Evolutionary conservation across 768 basidiomycete genomes (phyloP), one percentile per base, ranked within the genome.

Genomic region (Termitomyces titanicus): DNA sequence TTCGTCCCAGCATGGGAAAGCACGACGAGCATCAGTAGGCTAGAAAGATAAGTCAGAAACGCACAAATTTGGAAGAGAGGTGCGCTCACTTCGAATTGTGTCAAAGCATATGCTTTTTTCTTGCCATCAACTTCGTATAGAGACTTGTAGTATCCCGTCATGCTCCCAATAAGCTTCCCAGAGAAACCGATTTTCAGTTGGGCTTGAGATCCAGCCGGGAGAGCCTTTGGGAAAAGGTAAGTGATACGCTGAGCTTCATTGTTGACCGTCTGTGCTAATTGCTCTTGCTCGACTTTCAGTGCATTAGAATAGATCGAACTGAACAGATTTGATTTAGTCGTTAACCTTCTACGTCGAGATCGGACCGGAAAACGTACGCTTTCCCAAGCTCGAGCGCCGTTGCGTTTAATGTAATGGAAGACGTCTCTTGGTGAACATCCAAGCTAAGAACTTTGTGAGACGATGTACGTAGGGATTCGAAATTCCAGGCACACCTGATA

Each of bases 1-100:
- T 66, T 97, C 94, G 66, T 97, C 95, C 91, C 92, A 96, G 74
- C 88, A 92, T 25, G 91, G 91, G 69, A 92, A 90, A 6, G 88
- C 83, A 39, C 83, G 79, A 47, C 94, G 77, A 9, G 95, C 94
- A 56, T 86, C 86, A 38, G 91, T 96, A 37, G 94, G 86, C 87
- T 96, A 60, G 33, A 31, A 37, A 43, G 43, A 31, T 40, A 39
- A 50, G 47, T 47, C 57, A 53, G 44, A 18, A 53, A 2, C 40
- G n/a, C 50, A 38, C 27, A n/a, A 37, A 45, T 24, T 5, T 49
- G 24, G 35, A 15, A 29, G 29, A 49, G 43, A 43, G 46, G 12
- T 45, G 9, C 17, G 54, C 65, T 39, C 55, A 84, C 89, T 76
- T 89, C 92, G 61, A 94, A 96, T 72, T 98, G 95, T 34, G 96